Percentiles rank a stretch among this genome's conserved stretches.
phyloP scores from a whole-genome alignment of 192 early-diverging fungal species.

The Backusella parvicylindrica region DNA sequence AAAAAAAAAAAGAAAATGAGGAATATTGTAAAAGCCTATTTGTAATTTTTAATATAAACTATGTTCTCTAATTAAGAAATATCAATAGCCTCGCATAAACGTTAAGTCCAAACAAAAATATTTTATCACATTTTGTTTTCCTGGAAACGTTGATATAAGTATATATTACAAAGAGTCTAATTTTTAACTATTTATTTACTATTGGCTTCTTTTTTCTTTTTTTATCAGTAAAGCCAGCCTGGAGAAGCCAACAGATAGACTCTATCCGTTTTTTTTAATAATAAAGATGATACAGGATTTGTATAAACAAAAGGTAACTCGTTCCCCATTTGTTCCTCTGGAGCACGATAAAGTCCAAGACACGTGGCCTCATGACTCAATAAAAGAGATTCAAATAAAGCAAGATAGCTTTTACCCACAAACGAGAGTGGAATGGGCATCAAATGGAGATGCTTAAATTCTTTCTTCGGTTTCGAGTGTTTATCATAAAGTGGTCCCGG shows the following conservation, averaged over 20 bases:
- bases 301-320: constrained; percentile 62
- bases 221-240: background rate
- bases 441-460: background rate
- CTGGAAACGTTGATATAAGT: background rate
- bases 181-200: background rate
- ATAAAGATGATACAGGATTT: constrained; percentile 55
- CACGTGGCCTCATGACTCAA: constrained; percentile 48
- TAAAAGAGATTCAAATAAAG: constrained; percentile 45
- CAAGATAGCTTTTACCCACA: constrained; percentile 44
- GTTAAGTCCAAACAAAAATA: background rate
- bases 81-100: background rate
- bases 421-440: constrained; percentile 40
- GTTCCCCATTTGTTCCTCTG: constrained; percentile 45
- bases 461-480: background rate
- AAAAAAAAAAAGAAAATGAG: no score
- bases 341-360: constrained; percentile 43
- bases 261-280: constrained; percentile 49
- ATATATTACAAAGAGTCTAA: background rate
- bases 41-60: no score
- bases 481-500: background rate
- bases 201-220: background rate
- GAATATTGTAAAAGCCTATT: no score
- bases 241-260: constrained; percentile 44
- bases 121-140: background rate
- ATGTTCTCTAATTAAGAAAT: no score